Percentiles rank a stretch among this genome's conserved stretches.
phyloP scores from a whole-genome alignment of 805 yeast genomes.

The Phaffomyces thermotolerans region DNA sequence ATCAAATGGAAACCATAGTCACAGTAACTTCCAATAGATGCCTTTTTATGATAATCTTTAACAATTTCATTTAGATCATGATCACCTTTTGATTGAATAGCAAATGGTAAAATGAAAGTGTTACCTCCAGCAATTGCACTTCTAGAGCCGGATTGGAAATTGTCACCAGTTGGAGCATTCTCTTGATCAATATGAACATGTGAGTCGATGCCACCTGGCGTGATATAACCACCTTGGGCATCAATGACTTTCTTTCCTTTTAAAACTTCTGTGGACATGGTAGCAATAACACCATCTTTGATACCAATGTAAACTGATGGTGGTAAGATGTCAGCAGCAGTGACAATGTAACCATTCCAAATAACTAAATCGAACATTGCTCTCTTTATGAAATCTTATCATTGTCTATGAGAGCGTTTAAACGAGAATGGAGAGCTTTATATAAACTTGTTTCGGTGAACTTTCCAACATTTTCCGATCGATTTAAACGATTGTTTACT shows the following conservation, averaged over 20 bases:
- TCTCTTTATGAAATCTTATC: no score
- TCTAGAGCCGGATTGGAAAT: conserved; percentile 36
- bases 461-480: background rate
- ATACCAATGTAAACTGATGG: conserved; percentile 35
- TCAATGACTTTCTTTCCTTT: conserved; percentile 29
- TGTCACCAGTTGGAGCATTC: conserved; percentile 35
- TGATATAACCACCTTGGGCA: conserved; percentile 40
- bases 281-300: conserved; percentile 30
- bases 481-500: background rate
- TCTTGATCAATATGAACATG: conserved; percentile 43
- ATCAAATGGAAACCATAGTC: conserved; percentile 45
- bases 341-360: conserved; percentile 26
- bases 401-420: no score
- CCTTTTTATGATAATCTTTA: conserved; percentile 26
- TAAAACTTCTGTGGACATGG: conserved; percentile 27
- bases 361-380: conserved; percentile 21
- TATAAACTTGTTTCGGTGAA: background rate
- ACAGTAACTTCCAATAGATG: conserved; percentile 30
- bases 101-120: conserved; percentile 41
- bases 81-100: conserved; percentile 33
- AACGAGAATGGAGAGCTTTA: no score
- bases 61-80: conserved; percentile 25
- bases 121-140: conserved; percentile 46
- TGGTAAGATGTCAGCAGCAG: conserved; percentile 26
- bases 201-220: conserved; percentile 47